These are phyloP conservation scores for Lycium ferocissimum DNA, from an alignment of 257 asterid species.

Conservation along the genomic window DNA sequence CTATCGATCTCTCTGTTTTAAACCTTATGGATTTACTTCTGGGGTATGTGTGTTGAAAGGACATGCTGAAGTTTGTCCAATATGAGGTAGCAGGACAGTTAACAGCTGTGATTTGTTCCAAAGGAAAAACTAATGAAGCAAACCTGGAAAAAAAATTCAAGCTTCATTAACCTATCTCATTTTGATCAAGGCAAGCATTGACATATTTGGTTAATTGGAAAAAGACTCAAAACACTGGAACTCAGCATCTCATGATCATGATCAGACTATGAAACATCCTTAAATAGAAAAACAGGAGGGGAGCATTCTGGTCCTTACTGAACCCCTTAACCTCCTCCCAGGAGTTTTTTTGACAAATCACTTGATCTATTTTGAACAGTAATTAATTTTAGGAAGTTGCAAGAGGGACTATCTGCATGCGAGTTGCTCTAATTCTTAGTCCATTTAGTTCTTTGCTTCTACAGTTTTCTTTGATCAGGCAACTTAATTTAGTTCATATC, in stretches of 20 bases:
- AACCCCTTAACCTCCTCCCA: background rate
- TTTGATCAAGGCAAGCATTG: background rate
- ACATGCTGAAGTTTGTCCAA: background rate
- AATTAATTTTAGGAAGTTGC: background rate
- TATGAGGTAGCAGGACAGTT: background rate
- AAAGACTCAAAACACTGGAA: background rate
- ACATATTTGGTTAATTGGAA: background rate
- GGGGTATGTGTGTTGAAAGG: background rate
- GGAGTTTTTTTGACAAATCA: background rate
- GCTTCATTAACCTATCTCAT: background rate
- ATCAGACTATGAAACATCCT: background rate
- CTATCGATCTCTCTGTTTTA: background rate
- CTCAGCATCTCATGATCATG: background rate
- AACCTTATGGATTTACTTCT: background rate
- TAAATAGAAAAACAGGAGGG: background rate
- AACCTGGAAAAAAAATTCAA: background rate
- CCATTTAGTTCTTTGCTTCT: background rate
- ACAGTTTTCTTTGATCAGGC: background rate
- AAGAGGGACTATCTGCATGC: slow-evolving; percentile 1
- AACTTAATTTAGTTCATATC: background rate
- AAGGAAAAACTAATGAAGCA: background rate
- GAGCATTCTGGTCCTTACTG: background rate
- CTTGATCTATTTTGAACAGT: background rate
- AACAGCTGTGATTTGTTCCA: background rate
- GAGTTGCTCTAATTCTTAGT: background rate